phyloP scores from a whole-genome alignment of 2,329 filamentous ascomycete genomes.

The Nigrograna mackinnonii region DNA sequence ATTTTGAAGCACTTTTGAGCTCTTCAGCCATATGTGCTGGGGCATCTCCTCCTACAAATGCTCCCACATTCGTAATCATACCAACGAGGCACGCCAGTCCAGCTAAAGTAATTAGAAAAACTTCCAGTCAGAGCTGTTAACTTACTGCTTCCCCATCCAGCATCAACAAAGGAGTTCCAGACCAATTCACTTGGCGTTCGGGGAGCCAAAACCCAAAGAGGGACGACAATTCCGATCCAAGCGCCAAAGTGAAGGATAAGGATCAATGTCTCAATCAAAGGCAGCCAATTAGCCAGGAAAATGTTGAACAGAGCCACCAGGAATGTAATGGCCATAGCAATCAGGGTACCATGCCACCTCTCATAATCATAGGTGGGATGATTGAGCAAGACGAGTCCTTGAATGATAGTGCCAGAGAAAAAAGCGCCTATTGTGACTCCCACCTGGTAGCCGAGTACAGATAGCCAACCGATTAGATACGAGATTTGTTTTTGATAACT shows the following conservation, averaged over 20 bases:
- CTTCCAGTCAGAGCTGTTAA: neutral
- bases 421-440: constrained; percentile 53
- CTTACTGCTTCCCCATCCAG: neutral
- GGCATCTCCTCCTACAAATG: constrained; percentile 36
- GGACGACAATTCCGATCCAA: constrained; percentile 49
- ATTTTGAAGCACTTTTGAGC: constrained; percentile 44
- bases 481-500: constrained; percentile 30
- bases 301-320: constrained; percentile 49
- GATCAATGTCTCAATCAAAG: constrained; percentile 39
- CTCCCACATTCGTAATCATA: constrained; percentile 35
- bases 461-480: constrained; percentile 47
- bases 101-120: too few species aligned
- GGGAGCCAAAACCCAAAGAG: constrained; percentile 40
- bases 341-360: constrained; percentile 54
- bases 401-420: constrained; percentile 53
- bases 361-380: constrained; percentile 44
- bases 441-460: constrained; percentile 54
- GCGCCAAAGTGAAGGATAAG: constrained; percentile 46
- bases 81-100: constrained; percentile 46
- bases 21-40: constrained; percentile 50
- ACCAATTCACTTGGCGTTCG: constrained; percentile 16
- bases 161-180: neutral
- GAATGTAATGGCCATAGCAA: constrained; percentile 50
- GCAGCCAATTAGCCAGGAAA: constrained; percentile 32
- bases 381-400: constrained; percentile 46